phyloP scores from a whole-genome alignment of 768 basidiomycete genomes.

The Mycena rebaudengoi region DNA sequence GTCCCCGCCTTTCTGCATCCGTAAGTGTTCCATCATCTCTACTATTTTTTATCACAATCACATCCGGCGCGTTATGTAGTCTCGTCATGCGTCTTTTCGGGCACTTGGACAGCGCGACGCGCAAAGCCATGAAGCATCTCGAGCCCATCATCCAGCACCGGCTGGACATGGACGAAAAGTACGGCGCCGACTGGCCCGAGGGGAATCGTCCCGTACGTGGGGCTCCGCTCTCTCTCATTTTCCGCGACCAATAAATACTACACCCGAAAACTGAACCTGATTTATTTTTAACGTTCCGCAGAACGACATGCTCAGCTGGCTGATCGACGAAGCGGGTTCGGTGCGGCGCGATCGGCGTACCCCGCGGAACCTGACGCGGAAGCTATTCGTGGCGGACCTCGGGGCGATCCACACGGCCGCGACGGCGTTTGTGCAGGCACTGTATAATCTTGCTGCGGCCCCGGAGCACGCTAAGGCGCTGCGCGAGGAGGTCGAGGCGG shows the following conservation, averaged over 20 bases:
- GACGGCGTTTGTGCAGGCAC: slow-evolving; percentile 16
- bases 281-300: too few species aligned
- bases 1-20: slow-evolving; percentile 11
- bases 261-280: neutral
- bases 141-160: slow-evolving; percentile 17
- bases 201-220: slow-evolving; percentile 14
- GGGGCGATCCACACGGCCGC: slow-evolving; percentile 26
- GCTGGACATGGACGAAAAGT: slow-evolving; percentile 23
- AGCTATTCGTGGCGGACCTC: slow-evolving; percentile 36
- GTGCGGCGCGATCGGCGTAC: slow-evolving; percentile 5
- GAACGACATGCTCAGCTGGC: slow-evolving; percentile 48
- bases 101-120: neutral
- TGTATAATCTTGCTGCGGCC: slow-evolving; percentile 38
- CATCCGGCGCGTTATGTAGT: too few species aligned
- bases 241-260: neutral
- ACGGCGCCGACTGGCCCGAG: slow-evolving; percentile 18
- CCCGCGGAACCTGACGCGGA: slow-evolving; percentile 10
- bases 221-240: too few species aligned
- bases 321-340: slow-evolving; percentile 33
- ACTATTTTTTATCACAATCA: neutral
- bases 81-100: slow-evolving; percentile 8
- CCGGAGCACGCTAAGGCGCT: slow-evolving; percentile 36
- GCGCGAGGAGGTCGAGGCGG: slow-evolving; percentile 40
- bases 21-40: slow-evolving; percentile 9
- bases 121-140: neutral